Base-by-base conservation (phyloP, 1,139 yeast genomes). In the Debaryomycetaceae sp. region DNA sequence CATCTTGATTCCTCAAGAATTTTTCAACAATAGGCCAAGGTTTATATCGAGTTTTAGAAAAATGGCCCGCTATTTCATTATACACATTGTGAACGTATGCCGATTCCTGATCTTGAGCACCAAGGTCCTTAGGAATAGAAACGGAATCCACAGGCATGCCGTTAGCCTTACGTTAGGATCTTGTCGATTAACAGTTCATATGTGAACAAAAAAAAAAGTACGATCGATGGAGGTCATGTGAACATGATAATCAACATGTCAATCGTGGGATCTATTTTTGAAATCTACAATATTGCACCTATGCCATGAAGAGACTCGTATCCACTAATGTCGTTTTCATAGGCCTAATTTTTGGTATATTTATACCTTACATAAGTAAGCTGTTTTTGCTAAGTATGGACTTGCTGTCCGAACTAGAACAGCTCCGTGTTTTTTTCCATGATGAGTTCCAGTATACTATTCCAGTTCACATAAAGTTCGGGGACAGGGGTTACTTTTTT, bases 1-100 rank as follows among this genome's bases (percentile, higher is more conserved):
- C 65, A 3, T 54, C 45, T 43, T 68, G 64, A 6, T 50, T 55
- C 20, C 56, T 60, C 41, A 93, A 67, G 59, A 86, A 93, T 49
- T 73, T 66, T 45, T 87, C 88, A 14, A 95, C 99, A 13, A 90
- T 83, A 5, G 99, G 99, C 99, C 99, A 93, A 24, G 98, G 98
- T 68, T 88, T 91, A 66, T 90, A 93, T 37, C 99, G 69, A 0
- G 99, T 93, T 53, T 85, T 84, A 3, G 98, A 90, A 62, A 93
- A 93, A 62, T 95, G 99, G 9, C 83, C 59, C 0, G 99, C 99
- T 35, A 93, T 93, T 50, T 87, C 87, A 58, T 93, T 87, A 67
- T 93, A 93, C 2, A 95, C 96, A 20, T 80, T 78, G 63, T 93
- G 99, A 2, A 93, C 99, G 58, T 80, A 87, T 45, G 76, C 75